Evolutionary conservation across 495 filamentous ascomycete species (phyloP).

Genomic region (Zalerion maritima): DNA sequence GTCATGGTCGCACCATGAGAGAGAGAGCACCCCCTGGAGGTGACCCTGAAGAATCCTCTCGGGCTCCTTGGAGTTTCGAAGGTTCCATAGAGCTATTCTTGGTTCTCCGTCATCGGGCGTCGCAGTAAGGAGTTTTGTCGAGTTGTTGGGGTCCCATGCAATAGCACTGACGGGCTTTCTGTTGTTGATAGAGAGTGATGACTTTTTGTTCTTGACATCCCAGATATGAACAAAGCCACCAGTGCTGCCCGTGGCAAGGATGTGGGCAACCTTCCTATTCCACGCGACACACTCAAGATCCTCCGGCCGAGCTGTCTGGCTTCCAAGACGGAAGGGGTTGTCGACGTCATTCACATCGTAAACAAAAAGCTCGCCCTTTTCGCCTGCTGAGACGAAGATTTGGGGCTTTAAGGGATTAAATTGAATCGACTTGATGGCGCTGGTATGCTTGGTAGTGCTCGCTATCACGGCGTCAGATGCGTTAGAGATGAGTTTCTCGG

Average conservation of each 20-base stretch:
- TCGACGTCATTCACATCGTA: constrained; percentile 81
- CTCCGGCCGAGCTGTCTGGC: constrained; percentile 71
- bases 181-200: constrained; percentile 86
- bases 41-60: constrained; percentile 80
- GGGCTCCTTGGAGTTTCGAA: constrained; percentile 89
- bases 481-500: constrained; percentile 62
- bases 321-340: constrained; percentile 80
- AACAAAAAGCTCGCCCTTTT: constrained; percentile 92
- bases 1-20: constrained; percentile 94
- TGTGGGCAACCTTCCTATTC: constrained; percentile 97
- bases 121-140: constrained; percentile 84
- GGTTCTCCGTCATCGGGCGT: constrained; percentile 86
- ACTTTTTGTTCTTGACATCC: constrained; percentile 95
- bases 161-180: constrained; percentile 90
- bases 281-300: constrained; percentile 93
- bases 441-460: constrained; percentile 80
- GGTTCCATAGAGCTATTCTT: constrained; percentile 81
- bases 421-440: constrained; percentile 87
- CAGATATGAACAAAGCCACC: constrained; percentile 96
- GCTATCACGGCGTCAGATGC: constrained; percentile 65
- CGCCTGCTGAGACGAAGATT: constrained; percentile 80
- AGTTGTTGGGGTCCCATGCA: constrained; percentile 89
- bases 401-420: constrained; percentile 94
- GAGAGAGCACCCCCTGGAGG: constrained; percentile 80
- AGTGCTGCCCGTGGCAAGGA: constrained; percentile 83